These are phyloP conservation scores for Nakazawaea populi DNA, from an alignment of 805 yeast genomes.

Conservation along the genomic window DNA sequence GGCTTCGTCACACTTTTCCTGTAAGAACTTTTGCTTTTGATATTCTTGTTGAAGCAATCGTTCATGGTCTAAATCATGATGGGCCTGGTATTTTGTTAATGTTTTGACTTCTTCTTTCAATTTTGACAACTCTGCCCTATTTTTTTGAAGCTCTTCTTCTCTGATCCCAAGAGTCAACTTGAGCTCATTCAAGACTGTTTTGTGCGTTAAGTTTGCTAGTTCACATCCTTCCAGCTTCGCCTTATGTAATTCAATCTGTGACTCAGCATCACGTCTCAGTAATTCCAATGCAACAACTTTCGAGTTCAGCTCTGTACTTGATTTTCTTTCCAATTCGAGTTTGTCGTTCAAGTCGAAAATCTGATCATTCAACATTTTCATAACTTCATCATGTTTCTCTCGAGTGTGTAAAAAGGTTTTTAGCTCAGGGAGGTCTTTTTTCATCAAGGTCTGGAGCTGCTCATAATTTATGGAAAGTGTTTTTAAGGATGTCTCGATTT, in stretches of 20 bases:
- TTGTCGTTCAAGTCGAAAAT: background rate
- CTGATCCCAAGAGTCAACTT: background rate
- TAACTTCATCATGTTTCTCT: constrained; percentile 13
- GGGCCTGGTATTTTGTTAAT: background rate
- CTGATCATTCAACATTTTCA: background rate
- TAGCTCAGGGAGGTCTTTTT: constrained; percentile 4
- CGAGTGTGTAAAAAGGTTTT: background rate
- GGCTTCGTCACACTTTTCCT: background rate
- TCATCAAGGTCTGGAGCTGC: constrained; percentile 2
- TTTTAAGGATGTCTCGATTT: background rate
- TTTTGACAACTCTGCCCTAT: background rate
- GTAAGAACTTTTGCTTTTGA: background rate
- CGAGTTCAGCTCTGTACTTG: background rate
- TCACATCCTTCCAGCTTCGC: background rate
- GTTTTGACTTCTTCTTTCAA: background rate
- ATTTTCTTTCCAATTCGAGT: background rate
- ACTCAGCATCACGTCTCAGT: background rate
- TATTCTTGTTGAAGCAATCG: background rate
- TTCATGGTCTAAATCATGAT: background rate
- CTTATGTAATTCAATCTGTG: background rate
- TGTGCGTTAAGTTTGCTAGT: background rate
- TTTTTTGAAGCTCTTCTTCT: background rate
- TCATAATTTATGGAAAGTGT: background rate
- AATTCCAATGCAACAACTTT: background rate
- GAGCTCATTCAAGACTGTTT: background rate